Conservation (phyloP, 768 basidiomycete genomes). For the Asterophora lycoperdoides region DNA sequence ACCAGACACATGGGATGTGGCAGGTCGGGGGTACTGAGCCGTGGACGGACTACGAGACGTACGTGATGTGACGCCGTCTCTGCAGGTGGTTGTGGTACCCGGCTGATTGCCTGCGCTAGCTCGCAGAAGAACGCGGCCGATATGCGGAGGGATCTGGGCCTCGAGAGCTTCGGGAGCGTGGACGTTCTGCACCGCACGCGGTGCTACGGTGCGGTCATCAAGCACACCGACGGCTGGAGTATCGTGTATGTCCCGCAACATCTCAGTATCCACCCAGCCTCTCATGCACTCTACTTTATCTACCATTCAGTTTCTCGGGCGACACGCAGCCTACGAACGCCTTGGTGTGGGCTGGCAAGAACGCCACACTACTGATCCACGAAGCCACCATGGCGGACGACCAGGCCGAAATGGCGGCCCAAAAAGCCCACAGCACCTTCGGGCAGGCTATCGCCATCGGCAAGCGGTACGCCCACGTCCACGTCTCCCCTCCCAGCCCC, state of each 20-base stretch:
- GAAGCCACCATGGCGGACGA: constrained; percentile 93
- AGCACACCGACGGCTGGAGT: constrained; percentile 72
- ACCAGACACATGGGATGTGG: constrained; percentile 39
- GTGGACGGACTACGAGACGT: constrained; percentile 42
- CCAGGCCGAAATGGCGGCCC: constrained; percentile 62
- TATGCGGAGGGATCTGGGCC: constrained; percentile 50
- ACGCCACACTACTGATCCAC: constrained; percentile 83
- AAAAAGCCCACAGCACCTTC: constrained; percentile 87
- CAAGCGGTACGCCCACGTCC: constrained; percentile 45
- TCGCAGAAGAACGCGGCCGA: constrained; percentile 36
- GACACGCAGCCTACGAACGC: constrained; percentile 79
- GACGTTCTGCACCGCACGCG: constrained; percentile 69
- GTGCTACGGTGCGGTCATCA: constrained; percentile 69
- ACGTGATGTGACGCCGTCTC: constrained; percentile 8
- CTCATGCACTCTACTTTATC: background rate
- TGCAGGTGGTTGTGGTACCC: background rate
- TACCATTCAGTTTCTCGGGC: constrained; percentile 75
- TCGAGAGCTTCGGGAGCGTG: constrained; percentile 61
- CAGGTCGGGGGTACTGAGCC: constrained; percentile 39
- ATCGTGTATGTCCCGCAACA: constrained; percentile 53
- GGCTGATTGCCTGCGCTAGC: constrained; percentile 27
- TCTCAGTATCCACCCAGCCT: constrained; percentile 33
- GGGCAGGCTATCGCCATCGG: constrained; percentile 84
- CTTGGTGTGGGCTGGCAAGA: constrained; percentile 58
- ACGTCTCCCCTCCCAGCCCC: constrained; percentile 4